These are phyloP conservation scores for Fusarium tjaetaba DNA, from an alignment of 2,329 filamentous ascomycete genomes.

Conservation along the genomic window DNA sequence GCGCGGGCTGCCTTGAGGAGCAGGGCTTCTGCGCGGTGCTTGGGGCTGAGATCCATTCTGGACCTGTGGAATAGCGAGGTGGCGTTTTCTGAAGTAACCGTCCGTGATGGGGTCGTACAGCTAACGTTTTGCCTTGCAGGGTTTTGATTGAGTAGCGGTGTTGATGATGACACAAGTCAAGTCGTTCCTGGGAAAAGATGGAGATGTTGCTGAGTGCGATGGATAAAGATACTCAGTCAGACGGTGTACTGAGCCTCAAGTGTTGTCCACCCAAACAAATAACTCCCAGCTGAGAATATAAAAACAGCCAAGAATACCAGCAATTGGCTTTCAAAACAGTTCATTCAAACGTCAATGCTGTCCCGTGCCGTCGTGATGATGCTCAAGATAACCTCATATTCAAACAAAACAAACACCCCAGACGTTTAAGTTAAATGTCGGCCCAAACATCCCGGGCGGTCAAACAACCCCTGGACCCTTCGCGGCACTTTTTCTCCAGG, in stretches of 20 bases:
- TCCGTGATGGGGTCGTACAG: conserved; percentile 36
- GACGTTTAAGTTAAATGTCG: conserved; percentile 25
- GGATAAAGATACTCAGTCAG: background rate
- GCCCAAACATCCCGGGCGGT: conserved; percentile 41
- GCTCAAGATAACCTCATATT: conserved; percentile 25
- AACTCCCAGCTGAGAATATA: background rate
- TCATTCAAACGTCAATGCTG: background rate
- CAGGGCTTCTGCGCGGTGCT: conserved; percentile 47
- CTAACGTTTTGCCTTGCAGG: conserved; percentile 14
- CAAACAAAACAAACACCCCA: conserved; percentile 29
- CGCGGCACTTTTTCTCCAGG: conserved; percentile 17
- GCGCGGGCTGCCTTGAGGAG: conserved; percentile 47
- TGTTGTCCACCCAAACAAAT: background rate
- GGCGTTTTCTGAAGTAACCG: conserved; percentile 42
- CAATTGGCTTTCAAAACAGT: background rate
- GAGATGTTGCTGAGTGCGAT: background rate
- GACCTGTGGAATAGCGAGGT: conserved; percentile 48
- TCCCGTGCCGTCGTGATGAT: background rate
- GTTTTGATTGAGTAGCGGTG: background rate
- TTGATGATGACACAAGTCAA: conserved; percentile 6
- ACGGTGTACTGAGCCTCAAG: conserved; percentile 14
- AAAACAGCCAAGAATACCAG: background rate
- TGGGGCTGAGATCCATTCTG: conserved; percentile 44
- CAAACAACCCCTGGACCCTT: conserved; percentile 24
- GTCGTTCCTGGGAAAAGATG: background rate